Percentiles rank a stretch among this genome's conserved stretches.
Evolutionary conservation across 768 basidiomycete genomes (phyloP).

Genomic region (Leccinum pellstonianum): DNA sequence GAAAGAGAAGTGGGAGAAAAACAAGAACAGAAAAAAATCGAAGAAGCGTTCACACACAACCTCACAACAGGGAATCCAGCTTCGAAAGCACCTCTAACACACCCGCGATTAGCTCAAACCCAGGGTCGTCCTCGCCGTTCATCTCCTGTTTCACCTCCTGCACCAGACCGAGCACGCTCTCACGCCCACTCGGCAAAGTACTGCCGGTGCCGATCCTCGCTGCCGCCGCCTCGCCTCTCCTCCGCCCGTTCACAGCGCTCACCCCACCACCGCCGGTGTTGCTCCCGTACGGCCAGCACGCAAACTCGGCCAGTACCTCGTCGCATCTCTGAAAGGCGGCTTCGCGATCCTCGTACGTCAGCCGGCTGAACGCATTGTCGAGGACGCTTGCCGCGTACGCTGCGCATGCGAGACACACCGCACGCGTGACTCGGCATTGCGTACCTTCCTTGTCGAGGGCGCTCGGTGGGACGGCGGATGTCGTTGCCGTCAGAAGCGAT

Average conservation of each 20-base stretch:
- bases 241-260: slow-evolving; percentile 34
- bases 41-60: slow-evolving; percentile 7
- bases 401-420: slow-evolving; percentile 84
- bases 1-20: not conserved
- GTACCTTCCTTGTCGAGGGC: slow-evolving; percentile 78
- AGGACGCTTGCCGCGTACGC: slow-evolving; percentile 94
- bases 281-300: slow-evolving; percentile 82
- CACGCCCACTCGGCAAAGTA: slow-evolving; percentile 50
- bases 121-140: slow-evolving; percentile 71
- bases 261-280: slow-evolving; percentile 22
- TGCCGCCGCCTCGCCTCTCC: slow-evolving; percentile 34
- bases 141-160: slow-evolving; percentile 74
- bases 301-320: slow-evolving; percentile 90
- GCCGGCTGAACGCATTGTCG: slow-evolving; percentile 87
- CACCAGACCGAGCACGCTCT: slow-evolving; percentile 72
- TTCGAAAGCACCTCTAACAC: slow-evolving; percentile 92
- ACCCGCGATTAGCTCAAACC: slow-evolving; percentile 88
- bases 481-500: slow-evolving; percentile 77
- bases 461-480: slow-evolving; percentile 70
- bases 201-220: slow-evolving; percentile 57
- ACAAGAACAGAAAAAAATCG: not conserved
- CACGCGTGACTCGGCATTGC: slow-evolving; percentile 76
- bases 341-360: slow-evolving; percentile 93
- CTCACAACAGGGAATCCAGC: slow-evolving; percentile 64
- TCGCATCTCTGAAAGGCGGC: slow-evolving; percentile 91